These are phyloP conservation scores for Isoetes taiwanensis DNA, from an alignment of 75 land plant species.

Conservation along the genomic window DNA sequence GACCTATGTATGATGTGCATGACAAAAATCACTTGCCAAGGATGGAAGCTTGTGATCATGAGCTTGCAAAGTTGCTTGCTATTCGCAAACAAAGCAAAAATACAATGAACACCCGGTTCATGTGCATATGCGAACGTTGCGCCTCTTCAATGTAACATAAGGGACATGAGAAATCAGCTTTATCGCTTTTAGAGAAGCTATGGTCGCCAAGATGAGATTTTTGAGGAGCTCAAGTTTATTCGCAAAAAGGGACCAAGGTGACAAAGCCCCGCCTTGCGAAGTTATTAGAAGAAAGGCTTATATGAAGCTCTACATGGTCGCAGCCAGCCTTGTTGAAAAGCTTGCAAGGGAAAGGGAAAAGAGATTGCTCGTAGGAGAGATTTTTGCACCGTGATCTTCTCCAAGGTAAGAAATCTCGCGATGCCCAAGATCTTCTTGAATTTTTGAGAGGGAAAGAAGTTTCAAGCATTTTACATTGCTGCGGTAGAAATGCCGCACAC, in stretches of 20 bases:
- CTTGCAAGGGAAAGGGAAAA: slow-evolving; percentile 65
- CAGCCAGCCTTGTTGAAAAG: slow-evolving; percentile 94
- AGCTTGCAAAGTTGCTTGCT: slow-evolving; percentile 44
- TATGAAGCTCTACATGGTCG: slow-evolving; percentile 95
- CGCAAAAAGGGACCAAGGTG: slow-evolving; percentile 65
- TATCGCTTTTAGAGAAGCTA: slow-evolving; percentile 70
- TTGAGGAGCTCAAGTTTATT: slow-evolving; percentile 52
- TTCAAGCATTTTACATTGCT: too few relatives aligned
- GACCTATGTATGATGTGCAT: slow-evolving; percentile 94
- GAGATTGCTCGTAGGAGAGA: slow-evolving; percentile 67
- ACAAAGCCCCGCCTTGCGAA: slow-evolving; percentile 92
- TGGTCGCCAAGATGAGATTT: slow-evolving; percentile 66
- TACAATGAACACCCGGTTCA: slow-evolving; percentile 77
- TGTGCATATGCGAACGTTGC: slow-evolving; percentile 64
- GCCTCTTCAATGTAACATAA: slow-evolving; percentile 47
- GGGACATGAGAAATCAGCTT: slow-evolving; percentile 56
- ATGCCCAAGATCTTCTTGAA: too few relatives aligned
- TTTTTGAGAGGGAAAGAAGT: too few relatives aligned
- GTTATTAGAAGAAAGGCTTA: slow-evolving; percentile 78
- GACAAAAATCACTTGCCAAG: slow-evolving; percentile 70
- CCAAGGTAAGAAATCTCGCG: too few relatives aligned
- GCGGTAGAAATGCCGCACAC: too few relatives aligned
- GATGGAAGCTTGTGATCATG: slow-evolving; percentile 49
- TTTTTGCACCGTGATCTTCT: too few relatives aligned
- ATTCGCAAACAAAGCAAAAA: slow-evolving; percentile 54